Percentiles rank a stretch among this genome's conserved stretches.
Evolutionary conservation across 129 eudicot species (phyloP).

Genomic region (Gnaphalium uliginosum): DNA sequence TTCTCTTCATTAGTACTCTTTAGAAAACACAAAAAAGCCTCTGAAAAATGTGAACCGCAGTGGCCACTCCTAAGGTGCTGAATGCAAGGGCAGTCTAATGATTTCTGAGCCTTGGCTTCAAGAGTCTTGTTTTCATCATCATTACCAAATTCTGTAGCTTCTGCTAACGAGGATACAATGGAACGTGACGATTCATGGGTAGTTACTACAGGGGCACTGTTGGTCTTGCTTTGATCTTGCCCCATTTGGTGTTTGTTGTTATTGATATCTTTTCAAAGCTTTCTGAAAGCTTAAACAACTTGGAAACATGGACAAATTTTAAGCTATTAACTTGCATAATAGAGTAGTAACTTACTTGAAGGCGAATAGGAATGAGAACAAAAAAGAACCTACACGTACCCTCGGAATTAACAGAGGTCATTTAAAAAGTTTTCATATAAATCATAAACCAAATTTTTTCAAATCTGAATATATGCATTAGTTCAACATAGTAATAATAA

Average conservation of each 20-base stretch:
- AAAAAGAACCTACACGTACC: too few species aligned
- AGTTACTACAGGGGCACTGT: slow-evolving; percentile 21
- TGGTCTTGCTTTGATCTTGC: slow-evolving; percentile 44
- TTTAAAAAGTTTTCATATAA: too few species aligned
- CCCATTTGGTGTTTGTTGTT: slow-evolving; percentile 45
- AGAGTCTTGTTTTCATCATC: slow-evolving; percentile 53
- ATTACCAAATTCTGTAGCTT: slow-evolving; percentile 80
- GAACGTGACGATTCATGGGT: slow-evolving; percentile 35
- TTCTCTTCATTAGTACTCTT: slow-evolving; percentile 90
- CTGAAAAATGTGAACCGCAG: slow-evolving; percentile 80
- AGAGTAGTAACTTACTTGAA: too few species aligned
- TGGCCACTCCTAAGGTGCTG: slow-evolving; percentile 72
- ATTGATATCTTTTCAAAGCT: too few species aligned
- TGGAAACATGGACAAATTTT: too few species aligned
- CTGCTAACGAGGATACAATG: slow-evolving; percentile 67
- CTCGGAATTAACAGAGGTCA: too few species aligned
- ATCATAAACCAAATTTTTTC: too few species aligned
- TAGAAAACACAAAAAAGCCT: slow-evolving; percentile 78
- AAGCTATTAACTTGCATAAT: too few species aligned
- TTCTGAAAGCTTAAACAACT: too few species aligned
- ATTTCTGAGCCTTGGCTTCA: slow-evolving; percentile 71
- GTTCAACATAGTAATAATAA: too few species aligned
- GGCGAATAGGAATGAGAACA: too few species aligned
- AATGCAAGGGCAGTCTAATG: slow-evolving; percentile 92
- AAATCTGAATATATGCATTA: too few species aligned